These are phyloP conservation scores for Geosmithia flava DNA, from an alignment of 2,329 filamentous ascomycete genomes.

Conservation along the genomic window DNA sequence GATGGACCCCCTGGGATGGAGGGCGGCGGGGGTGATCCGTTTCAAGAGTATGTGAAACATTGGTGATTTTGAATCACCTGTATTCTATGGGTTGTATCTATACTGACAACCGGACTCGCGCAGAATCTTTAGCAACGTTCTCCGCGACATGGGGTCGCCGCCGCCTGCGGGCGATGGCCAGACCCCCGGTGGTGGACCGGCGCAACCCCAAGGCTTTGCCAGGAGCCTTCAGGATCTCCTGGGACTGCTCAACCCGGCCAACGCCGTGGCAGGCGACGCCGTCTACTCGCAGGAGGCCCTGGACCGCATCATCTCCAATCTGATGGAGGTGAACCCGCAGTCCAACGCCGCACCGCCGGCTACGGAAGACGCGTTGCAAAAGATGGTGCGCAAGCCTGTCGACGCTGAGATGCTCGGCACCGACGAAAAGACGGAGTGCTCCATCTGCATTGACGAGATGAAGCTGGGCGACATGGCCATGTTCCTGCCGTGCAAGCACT, in stretches of 20 bases:
- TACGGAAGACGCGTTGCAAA: slow-evolving; percentile 58
- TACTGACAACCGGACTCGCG: background rate
- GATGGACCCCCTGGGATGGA: slow-evolving; percentile 4
- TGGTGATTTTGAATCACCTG: background rate
- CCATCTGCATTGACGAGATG: slow-evolving; percentile 87
- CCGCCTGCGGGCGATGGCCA: slow-evolving; percentile 5
- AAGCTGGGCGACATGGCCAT: slow-evolving; percentile 61
- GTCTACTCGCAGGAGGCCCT: slow-evolving; percentile 87
- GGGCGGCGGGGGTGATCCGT: slow-evolving; percentile 21
- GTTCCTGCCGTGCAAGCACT: slow-evolving; percentile 77
- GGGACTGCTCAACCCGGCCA: slow-evolving; percentile 37
- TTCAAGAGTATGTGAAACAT: slow-evolving; percentile 33
- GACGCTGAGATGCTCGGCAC: slow-evolving; percentile 55
- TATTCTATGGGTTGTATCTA: background rate
- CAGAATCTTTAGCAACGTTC: slow-evolving; percentile 30
- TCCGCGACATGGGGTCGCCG: slow-evolving; percentile 25
- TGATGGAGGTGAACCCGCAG: slow-evolving; percentile 74
- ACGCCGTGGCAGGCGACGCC: slow-evolving; percentile 56
- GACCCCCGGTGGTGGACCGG: background rate
- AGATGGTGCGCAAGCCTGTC: slow-evolving; percentile 59
- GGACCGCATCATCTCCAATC: slow-evolving; percentile 72
- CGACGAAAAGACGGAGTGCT: slow-evolving; percentile 68
- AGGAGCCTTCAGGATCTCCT: slow-evolving; percentile 39
- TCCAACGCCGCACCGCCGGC: slow-evolving; percentile 77
- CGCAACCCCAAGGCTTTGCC: slow-evolving; percentile 8